Evolutionary conservation across 2,329 filamentous ascomycete genomes (phyloP).

Genomic region (Hymenoscyphus repandus): DNA sequence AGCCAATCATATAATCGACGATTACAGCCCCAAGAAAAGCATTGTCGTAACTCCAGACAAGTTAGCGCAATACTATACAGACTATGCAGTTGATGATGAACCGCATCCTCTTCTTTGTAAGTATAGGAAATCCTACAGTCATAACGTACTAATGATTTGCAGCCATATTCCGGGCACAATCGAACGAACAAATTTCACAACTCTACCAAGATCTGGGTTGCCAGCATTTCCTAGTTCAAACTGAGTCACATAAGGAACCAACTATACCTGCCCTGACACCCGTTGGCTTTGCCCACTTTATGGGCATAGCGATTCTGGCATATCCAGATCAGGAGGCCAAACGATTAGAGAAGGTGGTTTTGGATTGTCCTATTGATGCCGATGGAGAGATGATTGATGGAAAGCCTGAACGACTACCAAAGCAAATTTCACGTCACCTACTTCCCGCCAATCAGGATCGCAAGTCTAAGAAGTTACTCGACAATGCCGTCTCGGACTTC

Average conservation of each 20-base stretch:
- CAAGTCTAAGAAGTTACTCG: slow-evolving; percentile 53
- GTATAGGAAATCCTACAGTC: slow-evolving; percentile 20
- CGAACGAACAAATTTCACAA: slow-evolving; percentile 47
- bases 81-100: slow-evolving; percentile 59
- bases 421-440: slow-evolving; percentile 68
- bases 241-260: slow-evolving; percentile 45
- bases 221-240: slow-evolving; percentile 62
- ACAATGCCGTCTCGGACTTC: slow-evolving; percentile 51
- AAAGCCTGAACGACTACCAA: slow-evolving; percentile 68
- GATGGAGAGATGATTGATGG: slow-evolving; percentile 53
- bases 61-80: slow-evolving; percentile 67
- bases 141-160: slow-evolving; percentile 11
- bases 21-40: slow-evolving; percentile 61
- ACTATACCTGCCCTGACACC: slow-evolving; percentile 61
- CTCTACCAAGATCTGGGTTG: slow-evolving; percentile 50
- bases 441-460: slow-evolving; percentile 58
- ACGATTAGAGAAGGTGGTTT: slow-evolving; percentile 62
- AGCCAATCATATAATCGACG: slow-evolving; percentile 67
- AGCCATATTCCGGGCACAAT: slow-evolving; percentile 24
- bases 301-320: slow-evolving; percentile 66
- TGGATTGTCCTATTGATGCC: slow-evolving; percentile 61
- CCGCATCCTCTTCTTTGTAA: slow-evolving; percentile 63
- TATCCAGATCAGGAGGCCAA: slow-evolving; percentile 71
- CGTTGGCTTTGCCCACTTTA: slow-evolving; percentile 66
- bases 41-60: slow-evolving; percentile 73